A percentile compares a stretch with the other conserved stretches of the same genome.
These are phyloP conservation scores for Aspergillus proliferans DNA, from an alignment of 2,329 filamentous ascomycete genomes.

Conservation along the genomic window DNA sequence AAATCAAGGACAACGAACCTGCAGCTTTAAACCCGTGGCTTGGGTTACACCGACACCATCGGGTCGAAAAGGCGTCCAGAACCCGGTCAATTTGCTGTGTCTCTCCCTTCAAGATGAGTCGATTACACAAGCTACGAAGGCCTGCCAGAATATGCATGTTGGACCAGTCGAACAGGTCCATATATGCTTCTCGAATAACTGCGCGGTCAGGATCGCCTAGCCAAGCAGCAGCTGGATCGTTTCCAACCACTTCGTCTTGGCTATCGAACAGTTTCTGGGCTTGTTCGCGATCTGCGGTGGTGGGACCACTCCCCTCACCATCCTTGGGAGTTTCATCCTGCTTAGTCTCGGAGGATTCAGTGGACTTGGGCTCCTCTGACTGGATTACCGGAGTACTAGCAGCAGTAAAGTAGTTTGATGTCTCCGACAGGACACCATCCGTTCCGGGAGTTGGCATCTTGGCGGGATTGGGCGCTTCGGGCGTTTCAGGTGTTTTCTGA, in stretches of 20 bases:
- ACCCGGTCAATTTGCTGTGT: conserved; percentile 96
- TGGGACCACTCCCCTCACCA: conserved; percentile 17
- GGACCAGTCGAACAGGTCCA: conserved; percentile 84
- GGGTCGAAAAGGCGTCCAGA: conserved; percentile 75
- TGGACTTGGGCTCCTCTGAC: conserved; percentile 20
- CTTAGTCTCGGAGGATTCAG: conserved; percentile 12
- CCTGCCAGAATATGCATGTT: conserved; percentile 73
- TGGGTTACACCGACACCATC: conserved; percentile 92
- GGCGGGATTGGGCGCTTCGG: conserved; percentile 7
- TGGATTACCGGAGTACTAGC: conserved; percentile 36
- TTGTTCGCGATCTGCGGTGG: conserved; percentile 66
- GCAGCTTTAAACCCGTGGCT: conserved; percentile 86
- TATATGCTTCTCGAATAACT: conserved; percentile 67
- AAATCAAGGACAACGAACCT: conserved; percentile 49
- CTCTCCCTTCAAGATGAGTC: conserved; percentile 78
- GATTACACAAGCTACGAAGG: conserved; percentile 72
- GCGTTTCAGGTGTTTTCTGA: conserved; percentile 9
- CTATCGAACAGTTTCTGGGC: conserved; percentile 81
- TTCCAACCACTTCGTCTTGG: conserved; percentile 67
- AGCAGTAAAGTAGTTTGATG: conserved; percentile 41
- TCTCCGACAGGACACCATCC: conserved; percentile 30
- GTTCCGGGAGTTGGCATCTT: conserved; percentile 19
- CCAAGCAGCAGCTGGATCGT: conserved; percentile 77
- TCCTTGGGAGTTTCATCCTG: conserved; percentile 8
- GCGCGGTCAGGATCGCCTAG: conserved; percentile 60